Base-by-base conservation (phyloP, 805 yeast genomes). In the Wickerhamomyces strasburgensis region DNA sequence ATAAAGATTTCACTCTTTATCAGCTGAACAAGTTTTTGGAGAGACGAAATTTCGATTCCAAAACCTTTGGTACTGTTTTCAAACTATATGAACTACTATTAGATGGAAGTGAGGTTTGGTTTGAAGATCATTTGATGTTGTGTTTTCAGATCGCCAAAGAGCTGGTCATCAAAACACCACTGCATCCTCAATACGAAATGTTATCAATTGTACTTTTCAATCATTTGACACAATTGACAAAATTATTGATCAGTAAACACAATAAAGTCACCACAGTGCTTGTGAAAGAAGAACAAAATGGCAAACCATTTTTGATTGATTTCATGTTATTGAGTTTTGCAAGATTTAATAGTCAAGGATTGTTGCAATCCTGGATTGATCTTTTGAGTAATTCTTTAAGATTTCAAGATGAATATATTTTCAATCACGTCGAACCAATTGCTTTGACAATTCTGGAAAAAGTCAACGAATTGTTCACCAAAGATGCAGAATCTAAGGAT, bases 91-190 rank as follows among this genome's bases (percentile, higher is more conserved):
- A 65, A 29, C 39, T 65, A 1, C 51, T 83, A 17, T 46, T 79
- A 1, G 75, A 73, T 46, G 88, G 86, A 0, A 62, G 70, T 11
- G 89, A 82, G 46, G 35, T 62, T 0, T 68, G 74, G 36, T 78
- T 80, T 38, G 64, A 62, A 6, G 58, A 57, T 1, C 65, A 65
- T 29, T 67, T 78, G 23, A 56, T 64, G n/a, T 43, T 56, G 6
- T 47, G 75, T 19, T 57, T 77, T 14, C 61, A 63, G 17, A 42
- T 62, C 36, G 58, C 68, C 3, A 51, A 57, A 14, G 54, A 52
- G 7, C 40, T 50, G 21, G 33, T 46, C 14, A 34, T 46, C 13
- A 35, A 43, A 11, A 34, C 39, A 3, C 5, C 27, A 8, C 14
- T 34, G 6, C 40, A 44, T 11, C 38, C 41, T 5, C 37, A 52